Evolutionary conservation across 495 filamentous ascomycete species (phyloP), one percentile per base, ranked within the genome.

Genomic region (Penicillium lividum): DNA sequence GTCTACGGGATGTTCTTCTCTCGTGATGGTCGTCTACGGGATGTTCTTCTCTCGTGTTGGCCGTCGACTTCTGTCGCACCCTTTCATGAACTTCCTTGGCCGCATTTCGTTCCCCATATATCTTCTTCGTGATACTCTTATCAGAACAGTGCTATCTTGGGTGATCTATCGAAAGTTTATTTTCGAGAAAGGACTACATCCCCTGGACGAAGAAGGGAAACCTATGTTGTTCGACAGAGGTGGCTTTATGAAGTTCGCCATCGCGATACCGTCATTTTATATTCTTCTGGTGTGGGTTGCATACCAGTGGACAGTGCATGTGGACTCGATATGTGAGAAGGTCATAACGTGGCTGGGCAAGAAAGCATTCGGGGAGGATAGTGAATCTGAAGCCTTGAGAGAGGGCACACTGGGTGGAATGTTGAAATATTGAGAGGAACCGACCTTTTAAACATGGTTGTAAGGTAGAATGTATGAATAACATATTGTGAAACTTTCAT

Each of bases 101-200:
- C 56, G 53, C 0, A 60, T 68, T 15, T 62, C 57, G 15, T 68
- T 68, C 45, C 62, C 65, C 1, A 44, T 68, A 4, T 68, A 68
- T 40, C 51, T 68, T 1, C 8, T 68, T 13, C 65, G 65, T 47
- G 56, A 58, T 13, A 59, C 62, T 4, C 34, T 65, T 1, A 68
- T 68, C 29, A 59, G 65, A 22, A 62, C 65, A 0, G 57, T 65
- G 4, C 31, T 68, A 7, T 47, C 55, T 15, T 62, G 50, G 55
- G 5, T 62, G 8, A 16, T 62, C 5, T 62, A 62, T 45, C 55
- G 50, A 30, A 34, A 58, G 4, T 57, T 50, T 11, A 38, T 53
- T 7, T 10, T 45, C 38, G 38, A 25, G 18, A 40, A 62, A 2
- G 60, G 60, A 3, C 11, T 62, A 7, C 34, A 54, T 44, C 54